These are phyloP conservation scores for Conidiobolus incongruus DNA, from an alignment of 371 early-diverging fungal genomes.

Conservation along the genomic window DNA sequence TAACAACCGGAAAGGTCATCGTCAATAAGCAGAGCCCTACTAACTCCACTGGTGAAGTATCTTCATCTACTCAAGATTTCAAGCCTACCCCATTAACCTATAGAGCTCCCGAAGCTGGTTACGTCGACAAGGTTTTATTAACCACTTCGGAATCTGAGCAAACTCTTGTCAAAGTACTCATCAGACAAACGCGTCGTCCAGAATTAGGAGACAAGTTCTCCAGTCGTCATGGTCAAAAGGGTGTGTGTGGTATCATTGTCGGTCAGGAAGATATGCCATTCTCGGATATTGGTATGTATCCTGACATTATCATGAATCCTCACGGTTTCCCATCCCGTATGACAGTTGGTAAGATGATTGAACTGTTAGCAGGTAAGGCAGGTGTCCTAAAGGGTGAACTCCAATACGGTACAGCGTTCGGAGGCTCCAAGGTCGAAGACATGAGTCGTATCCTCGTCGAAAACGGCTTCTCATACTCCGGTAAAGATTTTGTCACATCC, in stretches of 20 bases:
- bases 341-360: conserved; percentile 99
- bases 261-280: conserved; percentile 99
- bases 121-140: conserved; percentile 63
- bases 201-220: conserved; percentile 99
- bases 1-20: conserved; percentile 45
- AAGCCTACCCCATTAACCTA: conserved; percentile 59
- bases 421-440: conserved; percentile 87
- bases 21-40: conserved; percentile 80
- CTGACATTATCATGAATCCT: conserved; percentile 99
- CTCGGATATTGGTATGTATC: conserved; percentile 83
- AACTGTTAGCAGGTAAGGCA: conserved; percentile 94
- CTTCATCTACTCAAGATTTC: conserved; percentile 21
- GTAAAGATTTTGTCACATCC: conserved; percentile 96
- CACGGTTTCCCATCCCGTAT: conserved; percentile 99
- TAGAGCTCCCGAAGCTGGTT: conserved; percentile 66
- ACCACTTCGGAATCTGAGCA: conserved; percentile 90
- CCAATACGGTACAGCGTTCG: conserved; percentile 97
- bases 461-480: conserved; percentile 94
- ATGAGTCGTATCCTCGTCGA: conserved; percentile 86
- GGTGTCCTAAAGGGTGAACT: conserved; percentile 85
- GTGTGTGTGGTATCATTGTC: conserved; percentile 95
- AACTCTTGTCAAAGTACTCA: conserved; percentile 80
- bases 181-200: conserved; percentile 93
- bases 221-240: conserved; percentile 99
- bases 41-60: conserved; percentile 12